Evolutionary conservation across 2,329 filamentous ascomycete species (phyloP), one percentile per base, ranked within the genome.

Genomic region (Fonsecaea erecta): DNA sequence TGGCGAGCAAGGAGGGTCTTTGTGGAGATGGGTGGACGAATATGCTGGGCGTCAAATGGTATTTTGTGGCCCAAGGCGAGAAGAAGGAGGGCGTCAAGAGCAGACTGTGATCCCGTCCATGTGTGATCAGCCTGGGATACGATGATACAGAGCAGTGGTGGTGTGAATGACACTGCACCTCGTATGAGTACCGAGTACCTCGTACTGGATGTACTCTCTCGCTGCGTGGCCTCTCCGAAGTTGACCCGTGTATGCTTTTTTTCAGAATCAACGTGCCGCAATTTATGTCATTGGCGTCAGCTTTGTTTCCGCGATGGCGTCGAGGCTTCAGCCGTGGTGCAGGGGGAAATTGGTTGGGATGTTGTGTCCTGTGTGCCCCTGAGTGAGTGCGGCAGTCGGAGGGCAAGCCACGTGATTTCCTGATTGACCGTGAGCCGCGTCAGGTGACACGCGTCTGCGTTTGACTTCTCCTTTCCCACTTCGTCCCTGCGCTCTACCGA

Each of bases 41-140:
- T 21, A 77, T 80, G 77, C 74, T 76, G 52, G 77, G 77, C 3
- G 64, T 79, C 12, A 75, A 72, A 57, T 80, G 77, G 77, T 72
- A 73, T 64, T 75, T 80, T 57, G 65, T 73, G 5, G 24, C 62
- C 52, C 5, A 24, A 18, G 18, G 48, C 0, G 62, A 68, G 16
- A 60, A 60, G 5, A 40, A 57, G 9, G 40, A 57, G 2, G 30
- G 12, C 2, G 52, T 3, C 11, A 56, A 54, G 40, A 62, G 59
- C 34, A 66, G 52, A 30, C 48, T 66, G 48, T 66, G 35, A 57
- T n/a, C n/a, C n/a, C n/a, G n/a, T n/a, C n/a, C n/a, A 5, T 24
- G 4, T 35, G 14, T 40, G 21, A 8, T 18, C 32, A 28, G 34
- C 24, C 3, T 30, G 28, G 28, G 28, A 30, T 30, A 30, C 8